Evolutionary conservation across 192 early-diverging fungal species (phyloP).

Genomic region (Phlyctochytrium arcticum): DNA sequence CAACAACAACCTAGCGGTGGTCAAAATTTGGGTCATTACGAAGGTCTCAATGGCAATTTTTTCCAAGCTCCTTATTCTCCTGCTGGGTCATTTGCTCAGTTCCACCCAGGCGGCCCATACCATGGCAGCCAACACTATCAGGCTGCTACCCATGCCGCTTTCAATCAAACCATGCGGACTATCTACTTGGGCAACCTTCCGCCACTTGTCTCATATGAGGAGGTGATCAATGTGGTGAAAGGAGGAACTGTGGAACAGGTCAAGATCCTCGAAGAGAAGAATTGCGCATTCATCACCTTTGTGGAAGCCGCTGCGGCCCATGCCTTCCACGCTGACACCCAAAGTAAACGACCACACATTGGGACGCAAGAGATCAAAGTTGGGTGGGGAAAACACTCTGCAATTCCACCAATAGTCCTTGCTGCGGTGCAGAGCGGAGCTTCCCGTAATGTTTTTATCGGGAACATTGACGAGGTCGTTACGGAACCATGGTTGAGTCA

Average conservation of each 20-base stretch:
- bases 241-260: constrained; percentile 66
- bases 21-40: neutral
- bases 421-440: constrained; percentile 65
- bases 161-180: constrained; percentile 55
- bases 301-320: constrained; percentile 61
- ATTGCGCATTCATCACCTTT: constrained; percentile 80
- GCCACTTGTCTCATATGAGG: constrained; percentile 46
- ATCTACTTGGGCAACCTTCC: constrained; percentile 82
- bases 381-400: constrained; percentile 69
- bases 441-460: constrained; percentile 79
- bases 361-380: constrained; percentile 62
- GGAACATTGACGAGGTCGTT: constrained; percentile 61
- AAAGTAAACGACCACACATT: constrained; percentile 46
- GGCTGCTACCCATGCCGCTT: constrained; percentile 22
- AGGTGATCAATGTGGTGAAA: constrained; percentile 68
- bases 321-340: constrained; percentile 55
- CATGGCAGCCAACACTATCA: constrained; percentile 2
- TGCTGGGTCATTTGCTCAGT: constrained; percentile 3
- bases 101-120: neutral
- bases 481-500: constrained; percentile 46
- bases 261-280: constrained; percentile 71
- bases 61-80: neutral
- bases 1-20: constrained; percentile 6
- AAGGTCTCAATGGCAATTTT: constrained; percentile 7
- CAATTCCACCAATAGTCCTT: constrained; percentile 47